Conservation (phyloP, 164 flowering plant species). For the Malania oleifera region DNA sequence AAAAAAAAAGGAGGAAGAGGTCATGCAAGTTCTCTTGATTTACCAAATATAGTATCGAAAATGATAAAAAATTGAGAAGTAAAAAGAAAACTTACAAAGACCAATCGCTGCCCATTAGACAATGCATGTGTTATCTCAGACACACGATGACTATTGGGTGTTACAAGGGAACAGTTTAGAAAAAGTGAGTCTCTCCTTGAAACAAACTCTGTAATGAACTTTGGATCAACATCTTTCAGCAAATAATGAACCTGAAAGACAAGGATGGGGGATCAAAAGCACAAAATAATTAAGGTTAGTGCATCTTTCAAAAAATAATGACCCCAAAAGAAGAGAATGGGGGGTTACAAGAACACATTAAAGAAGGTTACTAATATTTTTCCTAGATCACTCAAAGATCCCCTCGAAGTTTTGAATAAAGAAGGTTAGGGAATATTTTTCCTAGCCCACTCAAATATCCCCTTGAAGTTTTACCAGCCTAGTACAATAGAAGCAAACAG, state of each 20-base stretch:
- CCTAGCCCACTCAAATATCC: no score
- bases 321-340: no score
- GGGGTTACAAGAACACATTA: no score
- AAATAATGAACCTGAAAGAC: conserved; percentile 50
- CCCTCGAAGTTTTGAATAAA: no score
- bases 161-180: conserved; percentile 55
- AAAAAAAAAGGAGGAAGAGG: not conserved
- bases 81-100: conserved; percentile 48
- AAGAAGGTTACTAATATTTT: no score
- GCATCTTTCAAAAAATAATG: no score
- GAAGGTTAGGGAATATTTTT: no score
- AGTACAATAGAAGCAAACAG: no score
- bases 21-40: not conserved
- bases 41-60: not conserved
- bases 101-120: conserved; percentile 43
- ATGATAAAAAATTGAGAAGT: not conserved
- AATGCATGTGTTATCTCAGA: conserved; percentile 41
- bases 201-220: conserved; percentile 31
- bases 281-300: not conserved
- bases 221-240: conserved; percentile 45
- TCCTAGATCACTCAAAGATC: no score
- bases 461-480: no score
- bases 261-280: conserved; percentile 1
- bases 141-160: conserved; percentile 80
- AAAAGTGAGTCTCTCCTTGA: conserved; percentile 39